Conservation (phyloP, 352 stramenopile species). For the Phytopythium boreale region DNA sequence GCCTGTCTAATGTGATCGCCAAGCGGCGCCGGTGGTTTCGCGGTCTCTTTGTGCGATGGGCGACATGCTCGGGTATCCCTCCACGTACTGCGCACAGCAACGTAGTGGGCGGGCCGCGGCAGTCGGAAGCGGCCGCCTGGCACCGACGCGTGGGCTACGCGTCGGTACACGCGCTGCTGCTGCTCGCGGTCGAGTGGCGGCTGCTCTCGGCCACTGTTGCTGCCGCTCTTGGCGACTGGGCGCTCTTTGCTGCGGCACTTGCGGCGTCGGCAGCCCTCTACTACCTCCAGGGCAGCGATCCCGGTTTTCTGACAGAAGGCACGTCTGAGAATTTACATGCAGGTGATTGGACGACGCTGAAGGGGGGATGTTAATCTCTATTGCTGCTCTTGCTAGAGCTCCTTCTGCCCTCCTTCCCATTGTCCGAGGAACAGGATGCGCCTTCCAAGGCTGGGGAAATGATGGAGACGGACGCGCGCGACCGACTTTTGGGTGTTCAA, state of each 20-base stretch:
- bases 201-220: neutral
- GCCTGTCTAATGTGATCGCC: neutral
- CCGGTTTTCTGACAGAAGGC: constrained; percentile 39
- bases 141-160: constrained; percentile 12
- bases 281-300: constrained; percentile 35
- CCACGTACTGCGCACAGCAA: neutral
- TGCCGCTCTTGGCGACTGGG: constrained; percentile 1
- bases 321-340: too few species aligned
- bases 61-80: neutral
- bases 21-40: neutral
- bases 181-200: constrained; percentile 8
- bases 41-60: too few species aligned
- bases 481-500: neutral
- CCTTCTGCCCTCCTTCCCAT: neutral
- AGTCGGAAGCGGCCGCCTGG: neutral
- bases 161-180: constrained; percentile 10
- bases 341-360: too few species aligned
- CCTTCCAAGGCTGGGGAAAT: neutral
- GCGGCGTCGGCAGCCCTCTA: constrained; percentile 16
- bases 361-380: neutral
- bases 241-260: constrained; percentile 5
- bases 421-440: neutral
- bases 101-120: neutral
- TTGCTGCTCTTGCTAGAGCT: neutral
- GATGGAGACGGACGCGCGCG: neutral